Conservation (phyloP, 208 protist genomes). For the Novymonas esmeraldas region DNA sequence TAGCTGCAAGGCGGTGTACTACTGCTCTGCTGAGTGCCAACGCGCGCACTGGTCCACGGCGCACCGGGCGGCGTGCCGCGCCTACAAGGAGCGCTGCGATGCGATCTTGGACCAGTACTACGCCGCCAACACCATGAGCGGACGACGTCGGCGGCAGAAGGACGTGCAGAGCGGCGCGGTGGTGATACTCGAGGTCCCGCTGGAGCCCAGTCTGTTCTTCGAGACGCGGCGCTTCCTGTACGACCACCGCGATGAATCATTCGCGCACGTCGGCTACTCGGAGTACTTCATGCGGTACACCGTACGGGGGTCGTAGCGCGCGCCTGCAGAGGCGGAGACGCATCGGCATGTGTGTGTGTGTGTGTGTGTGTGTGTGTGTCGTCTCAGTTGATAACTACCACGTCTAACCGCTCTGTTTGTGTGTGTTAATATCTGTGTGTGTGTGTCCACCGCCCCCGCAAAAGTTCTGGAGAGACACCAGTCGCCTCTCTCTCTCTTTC, state of each 20-base stretch:
- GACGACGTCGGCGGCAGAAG: constrained; percentile 19
- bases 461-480: no score
- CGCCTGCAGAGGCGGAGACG: background rate
- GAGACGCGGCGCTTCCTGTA: constrained; percentile 77
- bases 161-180: constrained; percentile 37
- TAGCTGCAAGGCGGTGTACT: constrained; percentile 83
- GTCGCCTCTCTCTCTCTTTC: no score
- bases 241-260: constrained; percentile 65
- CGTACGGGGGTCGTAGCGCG: constrained; percentile 45
- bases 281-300: constrained; percentile 89
- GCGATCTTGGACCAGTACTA: constrained; percentile 55
- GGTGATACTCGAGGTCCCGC: constrained; percentile 62
- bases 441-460: no score
- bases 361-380: background rate
- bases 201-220: constrained; percentile 74
- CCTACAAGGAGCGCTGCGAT: constrained; percentile 57
- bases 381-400: no score
- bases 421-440: no score
- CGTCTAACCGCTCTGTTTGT: no score
- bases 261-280: constrained; percentile 58
- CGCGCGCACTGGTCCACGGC: constrained; percentile 59
- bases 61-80: constrained; percentile 59
- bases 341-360: background rate
- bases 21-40: constrained; percentile 78
- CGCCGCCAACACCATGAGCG: constrained; percentile 35